These are phyloP conservation scores for Sarocladium kiliense DNA, from an alignment of 2,329 filamentous ascomycete genomes.

Conservation along the genomic window DNA sequence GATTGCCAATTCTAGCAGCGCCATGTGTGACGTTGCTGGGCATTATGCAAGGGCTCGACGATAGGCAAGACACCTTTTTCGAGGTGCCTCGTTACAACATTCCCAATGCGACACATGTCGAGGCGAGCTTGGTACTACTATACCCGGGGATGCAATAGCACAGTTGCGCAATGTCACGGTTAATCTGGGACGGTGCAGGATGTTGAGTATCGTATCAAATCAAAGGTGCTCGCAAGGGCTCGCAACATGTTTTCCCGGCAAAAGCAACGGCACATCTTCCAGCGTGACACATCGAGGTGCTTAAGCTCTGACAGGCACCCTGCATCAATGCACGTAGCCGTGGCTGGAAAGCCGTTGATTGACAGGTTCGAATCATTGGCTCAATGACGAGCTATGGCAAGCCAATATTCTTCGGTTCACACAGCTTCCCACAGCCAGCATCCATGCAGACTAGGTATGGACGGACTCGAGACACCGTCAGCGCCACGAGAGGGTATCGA, in stretches of 20 bases:
- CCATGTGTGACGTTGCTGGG: neutral
- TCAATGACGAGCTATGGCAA: neutral
- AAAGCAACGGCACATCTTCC: neutral
- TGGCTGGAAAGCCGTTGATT: neutral
- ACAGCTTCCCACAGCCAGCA: too few relatives aligned
- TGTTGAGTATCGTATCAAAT: neutral
- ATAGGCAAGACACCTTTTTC: neutral
- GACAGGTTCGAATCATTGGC: neutral
- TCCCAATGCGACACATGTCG: neutral
- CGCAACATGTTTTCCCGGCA: too few relatives aligned
- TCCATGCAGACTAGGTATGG: too few relatives aligned
- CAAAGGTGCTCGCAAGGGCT: too few relatives aligned
- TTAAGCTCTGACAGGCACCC: neutral
- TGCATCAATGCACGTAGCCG: neutral
- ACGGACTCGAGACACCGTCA: too few relatives aligned
- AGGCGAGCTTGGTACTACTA: slow-evolving; percentile 1
- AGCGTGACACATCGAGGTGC: neutral
- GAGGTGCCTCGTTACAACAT: neutral
- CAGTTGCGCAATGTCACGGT: neutral
- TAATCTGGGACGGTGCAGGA: neutral
- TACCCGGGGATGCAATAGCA: neutral
- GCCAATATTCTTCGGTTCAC: too few relatives aligned
- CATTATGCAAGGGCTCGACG: neutral
- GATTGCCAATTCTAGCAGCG: too few relatives aligned
- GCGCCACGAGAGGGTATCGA: too few relatives aligned